These are phyloP conservation scores for Hygrophila difformis DNA, from an alignment of 257 asterid species.

Conservation along the genomic window DNA sequence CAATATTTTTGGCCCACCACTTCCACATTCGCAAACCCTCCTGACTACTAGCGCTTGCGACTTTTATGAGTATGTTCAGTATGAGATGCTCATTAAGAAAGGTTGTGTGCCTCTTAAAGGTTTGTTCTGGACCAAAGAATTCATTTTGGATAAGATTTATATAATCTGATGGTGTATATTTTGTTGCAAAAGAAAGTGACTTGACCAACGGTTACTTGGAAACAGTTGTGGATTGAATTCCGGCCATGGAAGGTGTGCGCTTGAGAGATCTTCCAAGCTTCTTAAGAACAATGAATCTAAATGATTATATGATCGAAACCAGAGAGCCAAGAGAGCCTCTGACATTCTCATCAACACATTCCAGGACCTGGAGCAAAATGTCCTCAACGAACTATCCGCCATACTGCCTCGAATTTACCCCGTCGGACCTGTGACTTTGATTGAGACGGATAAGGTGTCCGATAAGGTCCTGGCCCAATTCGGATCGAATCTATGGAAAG, in stretches of 20 bases:
- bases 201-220: conserved; percentile 27
- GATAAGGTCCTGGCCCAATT: conserved; percentile 16
- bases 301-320: conserved; percentile 23
- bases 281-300: conserved; percentile 21
- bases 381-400: conserved; percentile 17
- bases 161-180: too few species aligned
- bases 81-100: conserved; percentile 16
- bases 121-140: too few species aligned
- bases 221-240: conserved; percentile 17
- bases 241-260: conserved; percentile 22
- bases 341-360: conserved; percentile 32
- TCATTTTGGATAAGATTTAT: too few species aligned
- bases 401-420: conserved; percentile 29
- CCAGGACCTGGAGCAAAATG: conserved; percentile 28
- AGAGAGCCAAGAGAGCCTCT: conserved; percentile 8
- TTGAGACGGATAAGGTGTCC: conserved; percentile 6
- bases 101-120: conserved; percentile 13
- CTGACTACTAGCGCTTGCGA: conserved; percentile 43
- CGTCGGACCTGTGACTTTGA: conserved; percentile 44
- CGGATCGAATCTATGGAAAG: conserved; percentile 5
- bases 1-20: too few species aligned
- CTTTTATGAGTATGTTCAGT: conserved; percentile 24
- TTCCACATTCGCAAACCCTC: too few species aligned
- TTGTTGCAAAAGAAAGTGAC: conserved; percentile 16
- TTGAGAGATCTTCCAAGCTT: conserved; percentile 30